Evolutionary conservation across 108 stramenopile genomes (phyloP).

Genomic region (Cyclotella sp.): DNA sequence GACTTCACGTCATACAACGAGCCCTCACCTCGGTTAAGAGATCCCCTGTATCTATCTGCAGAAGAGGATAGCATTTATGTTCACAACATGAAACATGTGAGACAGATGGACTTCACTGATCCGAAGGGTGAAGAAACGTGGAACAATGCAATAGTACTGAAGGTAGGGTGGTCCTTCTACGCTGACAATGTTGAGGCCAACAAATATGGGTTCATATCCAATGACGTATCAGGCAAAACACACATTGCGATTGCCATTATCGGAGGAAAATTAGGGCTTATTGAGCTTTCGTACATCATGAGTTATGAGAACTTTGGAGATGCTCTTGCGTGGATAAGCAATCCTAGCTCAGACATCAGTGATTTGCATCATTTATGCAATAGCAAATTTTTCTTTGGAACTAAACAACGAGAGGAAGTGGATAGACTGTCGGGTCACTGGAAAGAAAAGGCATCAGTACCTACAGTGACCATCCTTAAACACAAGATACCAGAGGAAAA

Average conservation of each 20-base stretch:
- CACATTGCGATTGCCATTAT: conserved; percentile 28
- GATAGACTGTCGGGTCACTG: conserved; percentile 15
- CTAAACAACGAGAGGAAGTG: not conserved
- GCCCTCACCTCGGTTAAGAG: conserved; percentile 7
- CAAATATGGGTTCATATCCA: conserved; percentile 42
- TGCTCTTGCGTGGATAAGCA: conserved; percentile 26
- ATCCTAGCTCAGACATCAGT: not conserved
- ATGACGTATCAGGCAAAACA: conserved; percentile 15
- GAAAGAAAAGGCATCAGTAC: conserved; percentile 12
- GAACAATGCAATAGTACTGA: conserved; percentile 14
- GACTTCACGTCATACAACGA: conserved; percentile 21
- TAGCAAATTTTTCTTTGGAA: not conserved
- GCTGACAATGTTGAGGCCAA: conserved; percentile 39
- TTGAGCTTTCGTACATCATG: conserved; percentile 40
- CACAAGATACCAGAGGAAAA: conserved; percentile 13
- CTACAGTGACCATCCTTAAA: not conserved
- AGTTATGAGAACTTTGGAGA: conserved; percentile 45
- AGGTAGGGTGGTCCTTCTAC: conserved; percentile 34
- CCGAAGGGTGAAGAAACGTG: conserved; percentile 16
- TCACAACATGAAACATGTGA: not conserved
- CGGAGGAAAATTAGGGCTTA: conserved; percentile 18
- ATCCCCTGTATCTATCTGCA: conserved; percentile 39
- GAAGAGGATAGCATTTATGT: conserved; percentile 43
- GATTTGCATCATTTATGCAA: conserved; percentile 20
- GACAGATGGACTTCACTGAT: conserved; percentile 35